These are phyloP conservation scores for Phytophthora pinifolia DNA, from an alignment of 352 stramenopile genomes.

Conservation along the genomic window DNA sequence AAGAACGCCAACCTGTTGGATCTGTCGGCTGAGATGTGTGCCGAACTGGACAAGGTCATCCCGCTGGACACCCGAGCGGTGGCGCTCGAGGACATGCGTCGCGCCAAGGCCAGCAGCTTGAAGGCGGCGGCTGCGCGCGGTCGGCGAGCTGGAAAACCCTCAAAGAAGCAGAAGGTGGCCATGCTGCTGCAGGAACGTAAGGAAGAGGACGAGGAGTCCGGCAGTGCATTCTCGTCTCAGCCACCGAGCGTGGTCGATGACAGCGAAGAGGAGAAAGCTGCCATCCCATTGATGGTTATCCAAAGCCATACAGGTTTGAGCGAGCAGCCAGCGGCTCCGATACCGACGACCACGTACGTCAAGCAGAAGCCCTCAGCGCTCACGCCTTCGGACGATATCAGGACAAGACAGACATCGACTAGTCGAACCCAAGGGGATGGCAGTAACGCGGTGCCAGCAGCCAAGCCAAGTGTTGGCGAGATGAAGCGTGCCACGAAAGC, in stretches of 20 bases:
- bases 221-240: conserved; percentile 20
- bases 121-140: neutral
- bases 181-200: conserved; percentile 11
- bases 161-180: conserved; percentile 14
- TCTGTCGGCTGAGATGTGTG: conserved; percentile 29
- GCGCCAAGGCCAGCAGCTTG: conserved; percentile 19
- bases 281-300: conserved; percentile 12
- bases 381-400: neutral
- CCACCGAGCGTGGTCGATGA: conserved; percentile 15
- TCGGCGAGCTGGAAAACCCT: conserved; percentile 3
- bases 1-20: conserved; percentile 40
- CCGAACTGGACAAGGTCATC: conserved; percentile 24
- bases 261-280: conserved; percentile 33
- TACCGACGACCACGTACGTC: neutral
- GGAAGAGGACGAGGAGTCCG: conserved; percentile 18
- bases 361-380: neutral
- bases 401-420: neutral
- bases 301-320: conserved; percentile 1
- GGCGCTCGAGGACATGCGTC: conserved; percentile 31
- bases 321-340: neutral
- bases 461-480: conserved; percentile 2
- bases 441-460: neutral
- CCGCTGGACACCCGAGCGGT: conserved; percentile 25
- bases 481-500: neutral
- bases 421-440: too few species aligned